These are phyloP conservation scores for Coemansia sp. DNA, from an alignment of 192 early-diverging fungal genomes.

Conservation along the genomic window DNA sequence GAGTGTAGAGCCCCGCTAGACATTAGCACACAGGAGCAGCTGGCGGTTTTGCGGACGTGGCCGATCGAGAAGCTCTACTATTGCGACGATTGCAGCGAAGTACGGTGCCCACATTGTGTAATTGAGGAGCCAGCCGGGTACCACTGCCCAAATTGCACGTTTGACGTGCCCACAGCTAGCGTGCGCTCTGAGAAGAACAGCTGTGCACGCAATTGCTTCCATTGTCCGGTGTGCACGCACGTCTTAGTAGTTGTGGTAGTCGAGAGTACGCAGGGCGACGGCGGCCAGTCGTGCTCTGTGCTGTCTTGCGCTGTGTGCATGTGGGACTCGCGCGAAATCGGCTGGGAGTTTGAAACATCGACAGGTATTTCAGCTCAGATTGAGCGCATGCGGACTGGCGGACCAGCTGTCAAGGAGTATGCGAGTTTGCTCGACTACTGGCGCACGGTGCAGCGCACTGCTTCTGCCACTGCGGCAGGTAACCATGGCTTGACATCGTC, in stretches of 20 bases:
- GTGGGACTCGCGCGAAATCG: constrained; percentile 92
- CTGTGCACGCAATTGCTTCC: constrained; percentile 91
- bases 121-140: constrained; percentile 84
- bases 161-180: constrained; percentile 93
- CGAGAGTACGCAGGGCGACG: constrained; percentile 8
- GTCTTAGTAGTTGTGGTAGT: constrained; percentile 72
- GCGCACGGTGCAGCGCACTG: constrained; percentile 68
- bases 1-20: constrained; percentile 1
- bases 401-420: constrained; percentile 77
- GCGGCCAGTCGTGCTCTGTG: constrained; percentile 60
- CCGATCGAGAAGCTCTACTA: constrained; percentile 76
- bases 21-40: not conserved
- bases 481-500: not conserved
- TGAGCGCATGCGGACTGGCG: constrained; percentile 73
- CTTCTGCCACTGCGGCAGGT: constrained; percentile 17
- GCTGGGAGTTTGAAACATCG: constrained; percentile 89
- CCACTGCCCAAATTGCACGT: constrained; percentile 95
- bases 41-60: constrained; percentile 42
- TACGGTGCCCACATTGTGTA: constrained; percentile 80
- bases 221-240: constrained; percentile 85
- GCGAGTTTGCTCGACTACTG: constrained; percentile 80
- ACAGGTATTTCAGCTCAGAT: constrained; percentile 90
- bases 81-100: constrained; percentile 82
- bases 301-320: constrained; percentile 83
- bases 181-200: constrained; percentile 95